A percentile compares a stretch with the other conserved stretches of the same genome.
phyloP scores from a whole-genome alignment of 768 basidiomycete genomes.

The Termitomyces sp. region DNA sequence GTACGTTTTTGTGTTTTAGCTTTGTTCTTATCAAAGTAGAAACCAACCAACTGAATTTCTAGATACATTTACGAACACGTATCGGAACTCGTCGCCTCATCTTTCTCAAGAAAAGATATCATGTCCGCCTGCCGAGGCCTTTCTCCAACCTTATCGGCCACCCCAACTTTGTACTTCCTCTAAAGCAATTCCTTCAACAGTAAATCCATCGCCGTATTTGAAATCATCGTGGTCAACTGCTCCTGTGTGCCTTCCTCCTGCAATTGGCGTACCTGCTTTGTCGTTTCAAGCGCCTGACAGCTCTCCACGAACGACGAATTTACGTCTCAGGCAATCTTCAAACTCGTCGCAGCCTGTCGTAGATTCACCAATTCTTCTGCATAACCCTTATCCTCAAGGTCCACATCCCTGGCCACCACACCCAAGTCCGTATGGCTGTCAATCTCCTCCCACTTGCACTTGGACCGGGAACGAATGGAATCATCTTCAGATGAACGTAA shows the following conservation, averaged over 20 bases:
- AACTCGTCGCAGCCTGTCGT: background rate
- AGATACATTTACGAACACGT: conserved; percentile 5
- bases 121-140: background rate
- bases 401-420: background rate
- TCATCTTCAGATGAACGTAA: background rate
- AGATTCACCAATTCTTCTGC: background rate
- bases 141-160: background rate
- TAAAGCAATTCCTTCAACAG: background rate
- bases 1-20: background rate
- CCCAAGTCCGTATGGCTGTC: background rate
- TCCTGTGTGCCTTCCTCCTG: background rate
- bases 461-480: background rate
- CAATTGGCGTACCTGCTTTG: background rate
- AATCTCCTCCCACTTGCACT: background rate
- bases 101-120: background rate
- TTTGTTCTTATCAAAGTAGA: background rate
- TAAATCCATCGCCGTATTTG: background rate
- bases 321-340: background rate
- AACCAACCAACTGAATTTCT: background rate
- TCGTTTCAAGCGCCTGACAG: background rate
- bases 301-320: background rate
- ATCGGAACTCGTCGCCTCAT: background rate
- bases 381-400: too few species aligned
- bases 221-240: background rate
- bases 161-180: background rate